Conservation (phyloP, 768 basidiomycete species). For the Cystobasidium onofrii region DNA sequence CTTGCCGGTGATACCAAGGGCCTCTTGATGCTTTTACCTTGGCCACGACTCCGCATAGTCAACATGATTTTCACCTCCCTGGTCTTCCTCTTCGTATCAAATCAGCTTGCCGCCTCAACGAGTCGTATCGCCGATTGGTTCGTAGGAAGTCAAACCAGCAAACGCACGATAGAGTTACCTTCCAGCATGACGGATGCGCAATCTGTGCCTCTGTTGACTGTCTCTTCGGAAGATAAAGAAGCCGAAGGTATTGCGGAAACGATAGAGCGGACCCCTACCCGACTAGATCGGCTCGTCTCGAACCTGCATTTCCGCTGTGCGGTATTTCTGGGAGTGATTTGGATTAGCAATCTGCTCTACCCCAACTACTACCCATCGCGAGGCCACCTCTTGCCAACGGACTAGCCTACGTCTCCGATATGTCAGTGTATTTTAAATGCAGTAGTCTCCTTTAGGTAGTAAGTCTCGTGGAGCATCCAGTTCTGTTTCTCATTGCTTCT, state of each 20-base stretch:
- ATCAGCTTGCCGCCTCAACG: conserved; percentile 67
- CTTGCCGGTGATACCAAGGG: conserved; percentile 72
- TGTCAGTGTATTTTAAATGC: not conserved
- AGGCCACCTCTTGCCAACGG: conserved; percentile 3
- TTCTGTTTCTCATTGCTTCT: no score
- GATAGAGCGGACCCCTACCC: not conserved
- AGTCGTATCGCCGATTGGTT: conserved; percentile 56
- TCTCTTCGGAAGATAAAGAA: not conserved
- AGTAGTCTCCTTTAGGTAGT: no score
- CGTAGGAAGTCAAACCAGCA: conserved; percentile 45
- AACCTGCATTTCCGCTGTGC: not conserved
- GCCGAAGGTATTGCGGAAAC: not conserved
- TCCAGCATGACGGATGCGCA: not conserved
- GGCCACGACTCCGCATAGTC: conserved; percentile 53
- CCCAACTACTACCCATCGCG: not conserved
- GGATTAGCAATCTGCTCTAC: conserved; percentile 18
- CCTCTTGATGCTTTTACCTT: not conserved
- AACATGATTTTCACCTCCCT: conserved; percentile 69
- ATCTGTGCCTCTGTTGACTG: not conserved
- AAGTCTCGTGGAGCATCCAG: no score
- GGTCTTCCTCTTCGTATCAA: conserved; percentile 71
- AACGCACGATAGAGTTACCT: not conserved
- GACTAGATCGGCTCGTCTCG: not conserved
- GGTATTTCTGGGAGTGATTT: not conserved
- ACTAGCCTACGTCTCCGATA: not conserved